These are phyloP conservation scores for Orobanche coerulescens DNA, from an alignment of 257 asterid genomes.

Conservation along the genomic window DNA sequence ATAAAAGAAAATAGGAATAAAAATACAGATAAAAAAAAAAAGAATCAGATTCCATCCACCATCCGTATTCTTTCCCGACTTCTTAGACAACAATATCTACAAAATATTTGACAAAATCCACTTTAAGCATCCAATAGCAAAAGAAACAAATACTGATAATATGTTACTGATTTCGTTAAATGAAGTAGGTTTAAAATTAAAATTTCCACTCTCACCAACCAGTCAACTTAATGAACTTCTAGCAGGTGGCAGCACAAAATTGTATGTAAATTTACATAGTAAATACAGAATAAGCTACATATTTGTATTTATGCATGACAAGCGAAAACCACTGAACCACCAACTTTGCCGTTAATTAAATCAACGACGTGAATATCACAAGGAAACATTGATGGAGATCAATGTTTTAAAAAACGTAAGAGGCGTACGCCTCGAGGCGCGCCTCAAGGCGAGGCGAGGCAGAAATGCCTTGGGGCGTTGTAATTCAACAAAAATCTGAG, in stretches of 20 bases:
- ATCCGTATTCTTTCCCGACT: too few species aligned
- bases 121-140: background rate
- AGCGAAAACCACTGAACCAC: conserved; percentile 1
- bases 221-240: background rate
- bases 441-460: too few species aligned
- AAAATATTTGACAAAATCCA: conserved; percentile 9
- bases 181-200: background rate
- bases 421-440: too few species aligned
- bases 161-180: background rate
- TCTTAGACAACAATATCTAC: background rate
- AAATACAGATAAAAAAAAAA: too few species aligned
- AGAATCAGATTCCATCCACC: too few species aligned
- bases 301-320: conserved; percentile 6
- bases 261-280: background rate
- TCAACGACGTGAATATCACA: background rate
- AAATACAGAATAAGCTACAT: background rate
- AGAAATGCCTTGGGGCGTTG: too few species aligned
- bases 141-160: background rate
- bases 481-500: too few species aligned
- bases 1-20: too few species aligned
- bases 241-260: background rate
- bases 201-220: background rate
- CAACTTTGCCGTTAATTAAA: background rate
- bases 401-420: too few species aligned
- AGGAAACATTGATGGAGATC: background rate